Evolutionary conservation across 768 basidiomycete species (phyloP).

Genomic region (Xerocomus brunneocitrinus): DNA sequence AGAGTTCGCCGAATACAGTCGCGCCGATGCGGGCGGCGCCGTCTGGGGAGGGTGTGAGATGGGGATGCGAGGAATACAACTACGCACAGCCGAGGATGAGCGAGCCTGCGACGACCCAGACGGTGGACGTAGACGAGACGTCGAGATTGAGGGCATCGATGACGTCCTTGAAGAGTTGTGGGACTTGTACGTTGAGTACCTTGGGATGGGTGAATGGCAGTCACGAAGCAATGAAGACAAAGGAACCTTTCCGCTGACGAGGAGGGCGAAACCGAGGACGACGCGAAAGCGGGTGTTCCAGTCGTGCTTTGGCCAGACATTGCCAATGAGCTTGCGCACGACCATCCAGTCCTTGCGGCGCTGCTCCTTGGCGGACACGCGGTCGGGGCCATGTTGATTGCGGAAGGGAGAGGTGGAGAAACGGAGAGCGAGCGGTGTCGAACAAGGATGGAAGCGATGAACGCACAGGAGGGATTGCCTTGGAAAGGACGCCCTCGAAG

Average conservation of each 20-base stretch:
- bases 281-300: conserved; percentile 81
- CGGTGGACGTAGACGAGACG: conserved; percentile 67
- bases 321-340: conserved; percentile 72
- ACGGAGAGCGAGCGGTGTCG: not conserved
- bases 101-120: conserved; percentile 89
- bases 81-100: conserved; percentile 85
- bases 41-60: conserved; percentile 45
- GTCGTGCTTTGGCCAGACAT: conserved; percentile 90
- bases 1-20: conserved; percentile 82
- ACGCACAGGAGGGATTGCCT: conserved; percentile 7
- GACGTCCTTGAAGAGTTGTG: conserved; percentile 87
- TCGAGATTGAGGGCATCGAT: conserved; percentile 88
- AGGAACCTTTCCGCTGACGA: conserved; percentile 81
- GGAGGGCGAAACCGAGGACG: conserved; percentile 70
- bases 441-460: conserved; percentile 2
- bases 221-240: not conserved
- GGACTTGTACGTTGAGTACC: conserved; percentile 98
- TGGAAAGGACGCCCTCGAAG: conserved; percentile 4
- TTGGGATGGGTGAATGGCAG: conserved; percentile 26
- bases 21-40: conserved; percentile 88
- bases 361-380: conserved; percentile 41
- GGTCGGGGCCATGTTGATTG: conserved; percentile 9
- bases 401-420: conserved; percentile 20
- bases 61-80: not conserved
- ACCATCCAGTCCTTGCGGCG: conserved; percentile 83